These are phyloP conservation scores for Cercospora sp. DNA, from an alignment of 2,329 filamentous ascomycete genomes.

Conservation along the genomic window DNA sequence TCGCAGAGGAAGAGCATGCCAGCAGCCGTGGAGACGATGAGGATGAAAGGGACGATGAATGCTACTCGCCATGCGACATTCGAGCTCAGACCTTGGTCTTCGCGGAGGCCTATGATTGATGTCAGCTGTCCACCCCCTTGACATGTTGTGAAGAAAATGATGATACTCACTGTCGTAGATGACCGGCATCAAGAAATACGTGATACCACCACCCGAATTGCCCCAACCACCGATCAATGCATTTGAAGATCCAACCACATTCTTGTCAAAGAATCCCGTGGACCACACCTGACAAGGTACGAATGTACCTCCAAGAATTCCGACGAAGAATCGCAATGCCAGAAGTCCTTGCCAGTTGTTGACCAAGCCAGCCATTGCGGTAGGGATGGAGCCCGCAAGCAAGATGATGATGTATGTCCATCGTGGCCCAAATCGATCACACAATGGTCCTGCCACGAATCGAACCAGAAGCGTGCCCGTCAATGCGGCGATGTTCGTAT, in stretches of 20 bases:
- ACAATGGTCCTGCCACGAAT: slow-evolving; percentile 73
- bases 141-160: neutral
- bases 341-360: slow-evolving; percentile 66
- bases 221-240: slow-evolving; percentile 80
- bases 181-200: slow-evolving; percentile 90
- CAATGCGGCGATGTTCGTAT: slow-evolving; percentile 86
- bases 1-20: slow-evolving; percentile 71
- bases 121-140: no score
- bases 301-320: slow-evolving; percentile 73
- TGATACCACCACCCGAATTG: slow-evolving; percentile 84
- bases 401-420: slow-evolving; percentile 73
- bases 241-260: slow-evolving; percentile 84
- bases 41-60: slow-evolving; percentile 79
- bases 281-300: slow-evolving; percentile 90
- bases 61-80: slow-evolving; percentile 79
- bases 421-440: slow-evolving; percentile 78
- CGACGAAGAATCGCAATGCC: slow-evolving; percentile 73
- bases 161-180: slow-evolving; percentile 64
- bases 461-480: slow-evolving; percentile 74
- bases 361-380: slow-evolving; percentile 78
- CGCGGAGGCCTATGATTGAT: slow-evolving; percentile 53
- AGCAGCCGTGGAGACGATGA: slow-evolving; percentile 67
- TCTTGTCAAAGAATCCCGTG: slow-evolving; percentile 89
- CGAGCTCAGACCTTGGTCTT: slow-evolving; percentile 57
- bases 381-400: slow-evolving; percentile 73